These are phyloP conservation scores for Punica granatum DNA, from an alignment of 345 rosid genomes.

Conservation along the genomic window DNA sequence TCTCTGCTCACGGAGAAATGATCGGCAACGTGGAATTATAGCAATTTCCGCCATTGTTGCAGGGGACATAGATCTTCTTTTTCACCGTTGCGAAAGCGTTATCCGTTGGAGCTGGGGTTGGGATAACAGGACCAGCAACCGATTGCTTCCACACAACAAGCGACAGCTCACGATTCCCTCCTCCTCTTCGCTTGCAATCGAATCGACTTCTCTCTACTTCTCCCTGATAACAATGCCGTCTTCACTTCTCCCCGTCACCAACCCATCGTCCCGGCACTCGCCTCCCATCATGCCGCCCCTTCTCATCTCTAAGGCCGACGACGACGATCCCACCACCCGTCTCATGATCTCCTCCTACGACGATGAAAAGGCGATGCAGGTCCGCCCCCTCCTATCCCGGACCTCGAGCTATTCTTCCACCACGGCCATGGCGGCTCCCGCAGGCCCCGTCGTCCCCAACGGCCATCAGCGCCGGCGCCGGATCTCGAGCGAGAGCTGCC, in stretches of 20 bases:
- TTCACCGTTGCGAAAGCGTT: not conserved
- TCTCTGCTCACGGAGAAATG: not conserved
- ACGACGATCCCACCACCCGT: conserved; percentile 35
- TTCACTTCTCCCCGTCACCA: conserved; percentile 14
- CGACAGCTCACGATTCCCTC: not conserved
- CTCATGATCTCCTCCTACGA: conserved; percentile 48
- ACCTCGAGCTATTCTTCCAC: conserved; percentile 36
- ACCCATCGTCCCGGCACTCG: not conserved
- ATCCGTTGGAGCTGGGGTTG: not conserved
- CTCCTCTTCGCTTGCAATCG: not conserved
- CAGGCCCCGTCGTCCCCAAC: conserved; percentile 11
- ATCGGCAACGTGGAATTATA: not conserved
- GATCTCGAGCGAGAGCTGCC: conserved; percentile 48
- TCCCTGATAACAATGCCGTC: conserved; percentile 10
- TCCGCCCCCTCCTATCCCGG: conserved; percentile 48
- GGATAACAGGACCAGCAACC: not conserved
- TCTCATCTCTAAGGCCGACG: conserved; percentile 4
- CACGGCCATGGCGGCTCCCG: not conserved
- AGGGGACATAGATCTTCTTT: not conserved
- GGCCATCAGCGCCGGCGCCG: conserved; percentile 56
- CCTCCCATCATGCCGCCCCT: conserved; percentile 7
- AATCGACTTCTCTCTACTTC: not conserved
- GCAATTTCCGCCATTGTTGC: not conserved
- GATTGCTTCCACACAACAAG: not conserved
- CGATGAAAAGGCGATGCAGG: conserved; percentile 26